These are phyloP conservation scores for Fusarium solani-melongenae DNA, from an alignment of 2,329 filamentous ascomycete species.

Conservation along the genomic window DNA sequence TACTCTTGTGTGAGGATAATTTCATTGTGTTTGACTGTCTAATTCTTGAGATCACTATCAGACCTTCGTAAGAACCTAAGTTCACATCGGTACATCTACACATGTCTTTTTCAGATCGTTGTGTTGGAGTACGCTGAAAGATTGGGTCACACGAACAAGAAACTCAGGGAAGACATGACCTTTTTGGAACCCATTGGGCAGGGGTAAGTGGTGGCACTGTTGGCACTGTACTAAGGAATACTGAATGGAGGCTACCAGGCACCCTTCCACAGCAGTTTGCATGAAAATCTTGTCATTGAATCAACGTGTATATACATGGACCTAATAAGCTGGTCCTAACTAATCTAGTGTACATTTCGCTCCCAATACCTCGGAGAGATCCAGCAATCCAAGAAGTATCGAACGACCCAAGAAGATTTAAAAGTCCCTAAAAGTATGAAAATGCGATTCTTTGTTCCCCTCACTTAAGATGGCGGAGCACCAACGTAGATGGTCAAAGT, in stretches of 20 bases:
- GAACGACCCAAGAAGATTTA: neutral
- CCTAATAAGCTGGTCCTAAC: neutral
- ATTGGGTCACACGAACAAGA: neutral
- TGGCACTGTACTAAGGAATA: neutral
- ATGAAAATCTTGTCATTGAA: neutral
- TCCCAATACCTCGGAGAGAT: neutral
- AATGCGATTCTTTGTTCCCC: neutral
- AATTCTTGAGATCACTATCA: neutral
- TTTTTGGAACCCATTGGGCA: neutral
- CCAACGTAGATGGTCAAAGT: constrained; percentile 45
- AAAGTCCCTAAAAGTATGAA: neutral
- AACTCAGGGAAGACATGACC: neutral
- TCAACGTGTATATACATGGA: neutral
- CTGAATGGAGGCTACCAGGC: neutral
- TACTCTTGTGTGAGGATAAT: neutral
- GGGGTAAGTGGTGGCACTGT: neutral
- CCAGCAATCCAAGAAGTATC: neutral
- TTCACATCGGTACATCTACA: neutral
- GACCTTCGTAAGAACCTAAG: neutral
- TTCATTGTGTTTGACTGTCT: neutral
- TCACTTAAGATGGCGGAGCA: constrained; percentile 19
- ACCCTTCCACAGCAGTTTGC: neutral
- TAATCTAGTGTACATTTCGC: neutral
- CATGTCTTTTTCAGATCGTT: neutral
- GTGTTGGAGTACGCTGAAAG: neutral